Percentiles rank a stretch among this genome's conserved stretches.
phyloP scores from a whole-genome alignment of 75 land plant genomes.

The Picea sitchensis region DNA sequence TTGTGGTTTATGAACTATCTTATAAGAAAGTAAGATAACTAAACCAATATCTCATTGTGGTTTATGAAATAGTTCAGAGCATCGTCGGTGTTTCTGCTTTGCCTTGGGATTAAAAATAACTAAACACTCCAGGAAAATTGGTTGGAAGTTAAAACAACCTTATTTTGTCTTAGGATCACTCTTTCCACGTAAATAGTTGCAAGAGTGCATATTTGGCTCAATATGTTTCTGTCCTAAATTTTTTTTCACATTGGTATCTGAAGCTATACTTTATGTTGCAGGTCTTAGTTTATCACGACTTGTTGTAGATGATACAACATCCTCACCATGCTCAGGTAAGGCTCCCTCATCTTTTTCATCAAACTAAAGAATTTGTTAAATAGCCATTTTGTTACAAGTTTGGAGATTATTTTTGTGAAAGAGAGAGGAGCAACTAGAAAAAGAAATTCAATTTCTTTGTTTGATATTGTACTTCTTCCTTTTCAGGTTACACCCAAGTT shows the following conservation, averaged over 20 bases:
- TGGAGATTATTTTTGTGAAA: too few relatives aligned
- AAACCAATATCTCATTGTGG: not conserved
- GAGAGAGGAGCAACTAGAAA: not conserved
- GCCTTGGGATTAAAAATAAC: not conserved
- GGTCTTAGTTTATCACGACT: constrained; percentile 96
- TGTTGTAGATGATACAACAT: constrained; percentile 92
- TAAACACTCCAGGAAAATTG: not conserved
- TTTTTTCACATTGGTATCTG: not conserved
- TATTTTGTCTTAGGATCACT: not conserved
- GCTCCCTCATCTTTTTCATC: not conserved
- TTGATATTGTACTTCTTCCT: not conserved
- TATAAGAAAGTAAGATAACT: not conserved
- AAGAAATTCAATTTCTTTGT: not conserved
- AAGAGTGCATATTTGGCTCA: not conserved
- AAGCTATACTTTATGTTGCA: constrained; percentile 22
- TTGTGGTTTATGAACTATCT: not conserved
- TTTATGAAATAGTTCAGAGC: not conserved
- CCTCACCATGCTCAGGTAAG: constrained; percentile 93
- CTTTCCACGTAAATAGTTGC: not conserved
- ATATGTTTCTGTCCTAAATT: not conserved
- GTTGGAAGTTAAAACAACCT: not conserved
- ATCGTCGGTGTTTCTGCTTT: not conserved
- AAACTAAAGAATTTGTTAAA: not conserved
- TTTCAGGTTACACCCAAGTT: constrained; percentile 94
- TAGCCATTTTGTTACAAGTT: too few relatives aligned